Evolutionary conservation across 129 eudicot genomes (phyloP).

Genomic region (Dittrichia graveolens): DNA sequence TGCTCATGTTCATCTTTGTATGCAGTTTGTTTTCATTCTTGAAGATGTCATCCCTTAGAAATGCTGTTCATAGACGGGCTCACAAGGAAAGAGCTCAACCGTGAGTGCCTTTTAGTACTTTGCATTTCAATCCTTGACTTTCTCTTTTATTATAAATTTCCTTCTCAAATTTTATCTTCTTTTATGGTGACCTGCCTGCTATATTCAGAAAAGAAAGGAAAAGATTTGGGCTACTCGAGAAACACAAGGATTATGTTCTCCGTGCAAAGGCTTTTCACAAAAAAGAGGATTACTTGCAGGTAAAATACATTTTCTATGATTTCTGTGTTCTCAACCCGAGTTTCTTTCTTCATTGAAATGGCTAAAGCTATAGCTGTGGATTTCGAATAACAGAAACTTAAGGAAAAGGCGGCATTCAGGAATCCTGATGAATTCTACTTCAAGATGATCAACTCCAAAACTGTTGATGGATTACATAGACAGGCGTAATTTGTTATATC

Average conservation of each 20-base stretch:
- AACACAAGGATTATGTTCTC: conserved; percentile 91
- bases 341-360: background rate
- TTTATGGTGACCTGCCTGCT: background rate
- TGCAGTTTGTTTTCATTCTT: conserved; percentile 21
- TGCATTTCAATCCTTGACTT: background rate
- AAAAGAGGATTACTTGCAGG: conserved; percentile 78
- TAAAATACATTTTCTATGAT: conserved; percentile 10
- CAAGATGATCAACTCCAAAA: conserved; percentile 72
- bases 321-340: background rate
- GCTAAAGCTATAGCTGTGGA: conserved; percentile 5
- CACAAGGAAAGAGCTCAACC: conserved; percentile 94
- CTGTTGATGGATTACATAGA: conserved; percentile 77
- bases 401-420: conserved; percentile 79
- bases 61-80: conserved; percentile 72
- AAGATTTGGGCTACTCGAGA: conserved; percentile 82
- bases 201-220: conserved; percentile 51
- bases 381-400: conserved; percentile 71
- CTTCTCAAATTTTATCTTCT: background rate
- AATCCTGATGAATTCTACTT: conserved; percentile 96
- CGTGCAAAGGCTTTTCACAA: conserved; percentile 82
- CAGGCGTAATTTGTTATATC: conserved; percentile 35
- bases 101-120: conserved; percentile 46
- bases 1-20: background rate
- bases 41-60: conserved; percentile 78
- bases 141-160: background rate